Evolutionary conservation across 129 eudicot species (phyloP), one percentile per base, ranked within the genome.

Genomic region (Chrysanthemum makinoi): DNA sequence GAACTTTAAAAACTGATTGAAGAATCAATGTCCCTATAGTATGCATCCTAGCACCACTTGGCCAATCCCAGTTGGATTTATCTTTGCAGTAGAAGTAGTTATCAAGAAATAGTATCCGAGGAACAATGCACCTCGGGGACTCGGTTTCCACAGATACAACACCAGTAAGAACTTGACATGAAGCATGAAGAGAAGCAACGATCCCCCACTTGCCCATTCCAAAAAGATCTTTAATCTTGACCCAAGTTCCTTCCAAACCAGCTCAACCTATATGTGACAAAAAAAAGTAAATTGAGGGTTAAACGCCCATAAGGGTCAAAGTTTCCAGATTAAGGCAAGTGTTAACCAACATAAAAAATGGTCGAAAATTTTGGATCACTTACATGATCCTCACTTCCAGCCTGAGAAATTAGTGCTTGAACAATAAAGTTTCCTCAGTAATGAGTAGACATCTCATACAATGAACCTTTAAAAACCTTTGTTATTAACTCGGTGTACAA

Each of bases 121-220:
- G 91, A 63, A 92, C 80, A 65, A 92, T 83, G 81, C 87, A 79
- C 73, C 83, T 80, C 12, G 98, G 80, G 17, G 91, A 77, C 73
- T 92, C 95, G n/a, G 87, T 78, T 66, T 62, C n/a, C 78, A 70
- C 74, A n/a, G 86, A 59, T 52, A 87, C 87, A 75, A n/a, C n/a
- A n/a, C 90, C 87, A 74, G 86, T 87, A 67, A 92, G 91, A 66
- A 96, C 95, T 78, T 86, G 90, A 85, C 88, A 85, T 74, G 98
- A 82, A 66, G 96, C 95, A 60, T 87, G 69, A 49, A n/a, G n/a
- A 94, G 72, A 82, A 70, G 93, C 98, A 83, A 94, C 87, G 76
- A 94, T 96, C n/a, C 18, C 98, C 98, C 75, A 65, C 78, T 66
- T 86, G 52, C 98, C 98, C 86, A 85, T 74, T 69, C 79, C 96